phyloP scores from a whole-genome alignment of 176 grass and related monocot species.

The Typha latifolia region DNA sequence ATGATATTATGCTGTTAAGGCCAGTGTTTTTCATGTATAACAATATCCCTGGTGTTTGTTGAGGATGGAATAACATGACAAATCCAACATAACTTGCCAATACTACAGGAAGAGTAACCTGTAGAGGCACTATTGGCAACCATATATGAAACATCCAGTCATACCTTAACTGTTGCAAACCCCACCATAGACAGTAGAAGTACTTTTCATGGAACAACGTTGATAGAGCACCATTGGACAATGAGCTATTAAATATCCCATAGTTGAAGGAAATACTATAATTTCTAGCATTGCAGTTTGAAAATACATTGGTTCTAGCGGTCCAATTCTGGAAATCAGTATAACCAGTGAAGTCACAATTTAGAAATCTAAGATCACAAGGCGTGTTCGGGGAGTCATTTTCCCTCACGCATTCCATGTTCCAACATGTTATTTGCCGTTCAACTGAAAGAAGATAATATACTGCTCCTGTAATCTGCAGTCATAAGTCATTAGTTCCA shows the following conservation, averaged over 20 bases:
- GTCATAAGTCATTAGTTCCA: background rate
- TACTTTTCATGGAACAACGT: conserved; percentile 56
- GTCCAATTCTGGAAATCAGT: conserved; percentile 4
- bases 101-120: no score
- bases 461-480: conserved; percentile 73
- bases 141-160: background rate
- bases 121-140: background rate
- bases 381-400: background rate
- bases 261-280: background rate
- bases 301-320: conserved; percentile 19
- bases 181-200: conserved; percentile 90
- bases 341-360: conserved; percentile 28
- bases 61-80: no score
- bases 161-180: conserved; percentile 78
- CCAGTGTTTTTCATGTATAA: no score
- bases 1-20: no score
- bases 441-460: conserved; percentile 82
- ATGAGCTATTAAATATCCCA: conserved; percentile 38
- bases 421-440: conserved; percentile 88
- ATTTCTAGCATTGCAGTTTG: conserved; percentile 15
- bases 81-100: no score
- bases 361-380: conserved; percentile 37
- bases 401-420: conserved; percentile 33
- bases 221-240: conserved; percentile 26
- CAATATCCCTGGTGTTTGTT: no score